A percentile compares a stretch with the other conserved stretches of the same genome.
Evolutionary conservation across 2,329 filamentous ascomycete genomes (phyloP).

Genomic region (Graphilbum ipis-grandicollis): DNA sequence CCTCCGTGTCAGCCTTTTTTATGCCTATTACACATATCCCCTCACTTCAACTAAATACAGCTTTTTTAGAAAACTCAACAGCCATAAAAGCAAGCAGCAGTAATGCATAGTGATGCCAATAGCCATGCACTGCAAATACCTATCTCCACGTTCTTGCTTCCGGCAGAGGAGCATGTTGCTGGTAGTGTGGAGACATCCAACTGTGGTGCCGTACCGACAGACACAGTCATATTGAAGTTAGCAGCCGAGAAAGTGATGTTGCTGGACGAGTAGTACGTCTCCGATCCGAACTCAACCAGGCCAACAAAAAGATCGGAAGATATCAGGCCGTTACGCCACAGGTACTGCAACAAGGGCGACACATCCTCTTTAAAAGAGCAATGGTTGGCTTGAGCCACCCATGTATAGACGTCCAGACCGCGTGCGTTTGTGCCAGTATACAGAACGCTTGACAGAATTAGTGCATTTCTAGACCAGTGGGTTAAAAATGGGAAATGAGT

Average conservation of each 20-base stretch:
- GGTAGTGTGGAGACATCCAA: not conserved
- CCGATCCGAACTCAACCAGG: conserved; percentile 1
- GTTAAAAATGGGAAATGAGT: too few species aligned
- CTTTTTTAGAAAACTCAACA: too few species aligned
- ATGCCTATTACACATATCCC: too few species aligned
- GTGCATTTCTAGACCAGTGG: too few species aligned
- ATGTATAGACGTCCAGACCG: not conserved
- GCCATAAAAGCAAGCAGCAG: too few species aligned
- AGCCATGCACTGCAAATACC: not conserved
- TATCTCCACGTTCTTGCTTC: too few species aligned
- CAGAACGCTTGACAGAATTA: not conserved
- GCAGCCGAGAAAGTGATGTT: conserved; percentile 2
- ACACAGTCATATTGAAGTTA: not conserved
- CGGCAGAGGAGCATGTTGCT: not conserved
- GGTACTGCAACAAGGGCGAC: conserved; percentile 4
- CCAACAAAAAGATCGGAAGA: not conserved
- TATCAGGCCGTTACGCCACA: conserved; percentile 1
- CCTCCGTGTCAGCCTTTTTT: too few species aligned
- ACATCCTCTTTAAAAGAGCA: conserved; percentile 1
- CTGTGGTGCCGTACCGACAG: not conserved
- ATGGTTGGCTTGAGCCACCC: not conserved
- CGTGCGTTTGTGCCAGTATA: not conserved
- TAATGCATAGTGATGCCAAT: too few species aligned
- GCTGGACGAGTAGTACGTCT: not conserved
- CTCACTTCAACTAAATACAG: too few species aligned